These are phyloP conservation scores for Hemileccinum rubropunctum DNA, from an alignment of 768 basidiomycete species.

Conservation along the genomic window DNA sequence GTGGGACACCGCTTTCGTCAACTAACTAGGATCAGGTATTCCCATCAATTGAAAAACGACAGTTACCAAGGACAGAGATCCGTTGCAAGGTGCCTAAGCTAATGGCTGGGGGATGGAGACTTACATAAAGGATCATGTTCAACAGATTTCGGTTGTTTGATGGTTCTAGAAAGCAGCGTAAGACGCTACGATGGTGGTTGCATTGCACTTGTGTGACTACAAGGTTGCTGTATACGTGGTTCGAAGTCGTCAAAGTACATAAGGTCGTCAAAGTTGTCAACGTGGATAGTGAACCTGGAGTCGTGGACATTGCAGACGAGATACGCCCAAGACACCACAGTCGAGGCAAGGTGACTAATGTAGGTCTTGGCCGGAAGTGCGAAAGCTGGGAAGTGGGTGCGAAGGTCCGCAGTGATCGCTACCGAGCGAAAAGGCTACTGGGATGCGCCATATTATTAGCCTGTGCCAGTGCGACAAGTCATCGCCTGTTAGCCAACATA, in stretches of 20 bases:
- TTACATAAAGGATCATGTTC: no score
- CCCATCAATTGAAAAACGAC: no score
- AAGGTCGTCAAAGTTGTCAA: constrained; percentile 24
- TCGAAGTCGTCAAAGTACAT: constrained; percentile 26
- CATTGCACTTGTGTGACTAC: constrained; percentile 6
- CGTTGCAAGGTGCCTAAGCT: no score
- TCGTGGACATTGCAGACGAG: constrained; percentile 7
- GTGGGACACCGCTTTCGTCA: no score
- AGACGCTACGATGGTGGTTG: constrained; percentile 8
- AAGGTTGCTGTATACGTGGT: constrained; percentile 7
- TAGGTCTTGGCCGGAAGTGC: constrained; percentile 20
- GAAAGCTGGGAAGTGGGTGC: constrained; percentile 20
- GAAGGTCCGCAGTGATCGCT: constrained; percentile 20
- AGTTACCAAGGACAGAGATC: no score
- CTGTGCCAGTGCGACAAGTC: constrained; percentile 9
- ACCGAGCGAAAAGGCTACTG: constrained; percentile 20
- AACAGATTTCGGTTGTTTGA: neutral
- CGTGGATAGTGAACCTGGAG: constrained; percentile 16
- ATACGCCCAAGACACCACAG: constrained; percentile 16
- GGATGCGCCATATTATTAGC: constrained; percentile 19
- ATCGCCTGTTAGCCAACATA: constrained; percentile 55
- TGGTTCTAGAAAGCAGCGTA: neutral
- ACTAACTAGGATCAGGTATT: no score
- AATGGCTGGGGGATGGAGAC: no score
- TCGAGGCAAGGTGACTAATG: constrained; percentile 9